Evolutionary conservation across 257 asterid genomes (phyloP), one percentile per base, ranked within the genome.

Genomic region (Salvia miltiorrhiza): DNA sequence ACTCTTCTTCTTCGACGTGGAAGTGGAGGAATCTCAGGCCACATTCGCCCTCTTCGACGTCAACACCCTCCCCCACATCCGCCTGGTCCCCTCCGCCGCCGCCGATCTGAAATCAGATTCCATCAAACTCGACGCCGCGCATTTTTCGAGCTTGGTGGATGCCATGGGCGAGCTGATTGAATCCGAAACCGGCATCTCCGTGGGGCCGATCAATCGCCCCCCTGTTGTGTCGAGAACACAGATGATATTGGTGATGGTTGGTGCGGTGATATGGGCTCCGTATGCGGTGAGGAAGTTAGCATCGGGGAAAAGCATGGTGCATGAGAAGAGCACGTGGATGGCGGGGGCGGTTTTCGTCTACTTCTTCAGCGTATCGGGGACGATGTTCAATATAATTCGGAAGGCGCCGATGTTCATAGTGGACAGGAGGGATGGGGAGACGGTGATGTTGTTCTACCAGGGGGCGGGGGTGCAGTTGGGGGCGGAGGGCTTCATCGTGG

Each of bases 311-410:
- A 82, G 93, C 20, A 24, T 80, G 7, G 70, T 89, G 73, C 95
- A 87, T 50, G 58, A 83, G 63, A 83, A 74, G 87, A 58, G 73
- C 16, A 0, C 79, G 1, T 92, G 93, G 95, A 82, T 91, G 86
- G 69, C 73, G 9, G 93, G 85, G 41, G 80, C 96, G 7, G 55
- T 87, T 14, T 78, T 83, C 40, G 82, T 89, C 0, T 92, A 92
- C 83, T 89, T 89, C 39, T 92, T 89, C 73, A 92, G 97, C 21
- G 93, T 92, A 9, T 80, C 96, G 0, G 97, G 97, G 54, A 67
- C 87, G 12, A 92, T 89, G 96, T 85, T 76, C 71, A 92, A 83
- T 14, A 84, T 92, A 56, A 92, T 92, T 10, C 66, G 93, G 84
- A 87, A 87, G 72, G 83, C 79, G 83, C 96, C 97, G 0, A 69